Base-by-base conservation (phyloP, 129 eudicot genomes). In the Chrysanthemum lavandulifolium region DNA sequence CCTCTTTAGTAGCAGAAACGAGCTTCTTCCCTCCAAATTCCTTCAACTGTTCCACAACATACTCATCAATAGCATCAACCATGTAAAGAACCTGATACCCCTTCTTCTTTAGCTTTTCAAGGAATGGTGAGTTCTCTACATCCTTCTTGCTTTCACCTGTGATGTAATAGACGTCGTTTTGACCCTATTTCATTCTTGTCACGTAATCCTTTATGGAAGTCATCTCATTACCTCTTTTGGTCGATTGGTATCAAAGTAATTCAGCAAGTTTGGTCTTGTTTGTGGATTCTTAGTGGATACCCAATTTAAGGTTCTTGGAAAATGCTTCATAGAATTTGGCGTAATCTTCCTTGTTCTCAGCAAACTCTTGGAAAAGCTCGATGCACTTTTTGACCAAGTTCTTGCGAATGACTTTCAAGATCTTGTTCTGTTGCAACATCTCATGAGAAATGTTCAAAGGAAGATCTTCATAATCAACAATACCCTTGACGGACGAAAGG, bases 321-420 rank as follows among this genome's bases (percentile, higher is more conserved):
- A 89, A 89, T 5, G 96, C 96, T 69, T 86, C 92, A n/a, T 89
- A 89, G 77, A 89, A 86, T 48, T 89, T 89, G 84, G 10, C 36
- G 33, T 69, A 69, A 33, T 69, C 64, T 69, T 69, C 74, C 62
- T 69, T 69, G 25, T 69, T 69, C 69, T 73, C 77, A 10, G 69
- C 77, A 61, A 61, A 61, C 50, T 73, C 77, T 60, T 73, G 77
- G 61, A 73, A 73, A n/a, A 73, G 60, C 61, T 73, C 77, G 4
- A 73, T 73, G 59, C 77, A 73, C 31, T 73, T 73, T 59, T 73
- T 73, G 13, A 73, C 69, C 71, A 19, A 67, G 9, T 36, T 36
- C 45, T 36, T 36, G 45, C 45, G 45, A 36, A 36, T 36, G 45
- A 36, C 45, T 36, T 36, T 36, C 45, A 36, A 36, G 45, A 36